Base-by-base conservation (phyloP, 345 rosid genomes). In the Eucalyptus polybractea region DNA sequence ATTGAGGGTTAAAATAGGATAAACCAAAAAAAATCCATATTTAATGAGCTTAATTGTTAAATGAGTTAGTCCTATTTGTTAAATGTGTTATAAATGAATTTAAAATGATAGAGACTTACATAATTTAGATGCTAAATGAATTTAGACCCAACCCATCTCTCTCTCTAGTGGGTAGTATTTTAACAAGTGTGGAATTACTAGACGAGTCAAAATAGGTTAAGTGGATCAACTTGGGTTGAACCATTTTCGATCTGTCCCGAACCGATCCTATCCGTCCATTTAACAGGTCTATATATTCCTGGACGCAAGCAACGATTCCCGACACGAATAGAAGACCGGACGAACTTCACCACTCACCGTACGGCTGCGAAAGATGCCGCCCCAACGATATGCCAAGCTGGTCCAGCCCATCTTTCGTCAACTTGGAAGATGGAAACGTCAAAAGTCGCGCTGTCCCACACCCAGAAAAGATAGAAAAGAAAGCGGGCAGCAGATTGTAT, bases 1-100 rank as follows among this genome's bases (percentile, higher is more conserved):
- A 56, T 56, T 56, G 29, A 10, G 29, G 0, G 1, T 56, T 5
- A 24, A 56, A 24, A 22, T 24, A 56, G 0, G 62, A 22, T 0
- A 56, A 56, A 24, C 62, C 62, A 56, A 56, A 54, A 22, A 56
- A 56, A 56, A 24, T 24, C 13, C 13, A 10, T 56, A 24, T 24
- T 56, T 56, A 10, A 56, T 56, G 27, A 56, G 62, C 13, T 1
- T 24, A 10, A 56, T 22, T 56, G 0, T 54, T 21, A 54, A 19
- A 54, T 54, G 58, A 54, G 24, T 0, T 53, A 17, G 10, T 53
- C 1, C 4, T 21, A 16, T 53, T 53, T 53, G 0, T 53, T 53
- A 19, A 54, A 54, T 54, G 5, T 21, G 12, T 54, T 22, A 22
- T 56, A 22, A 51, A 16, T 51, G 54, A 51, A 51, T 51, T 50